Base-by-base conservation (phyloP, 1,139 yeast genomes). In the Zygoascus hellenicus region DNA sequence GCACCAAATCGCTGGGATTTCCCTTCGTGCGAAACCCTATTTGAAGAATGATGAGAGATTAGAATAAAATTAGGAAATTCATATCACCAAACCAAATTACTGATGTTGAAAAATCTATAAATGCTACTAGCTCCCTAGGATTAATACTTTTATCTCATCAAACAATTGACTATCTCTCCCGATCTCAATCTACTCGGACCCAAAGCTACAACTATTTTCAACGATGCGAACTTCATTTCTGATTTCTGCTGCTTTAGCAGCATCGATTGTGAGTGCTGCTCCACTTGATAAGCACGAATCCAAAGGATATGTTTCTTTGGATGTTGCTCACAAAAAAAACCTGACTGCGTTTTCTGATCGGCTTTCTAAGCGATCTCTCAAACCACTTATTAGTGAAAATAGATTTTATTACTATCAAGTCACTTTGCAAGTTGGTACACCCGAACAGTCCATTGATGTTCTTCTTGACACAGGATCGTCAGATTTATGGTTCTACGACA, bases 401-500 rank as follows among this genome's bases (percentile, higher is more conserved):
- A 2, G 17, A 13, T 28, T 28, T 26, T 19, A 19, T 4, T 26
- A 16, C 15, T 77, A 75, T 58, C 64, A 72, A n/a, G 65, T 75
- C 5, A 64, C 68, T 9, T 49, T 80, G 13, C 58, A 61, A 11
- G 57, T 83, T 14, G 90, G 92, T 2, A 74, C 84, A 1, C 73
- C 79, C 6, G 60, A 69, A 0, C 80, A 78, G 54, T 61, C 68
- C 9, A 72, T 82, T 29, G 67, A 68, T 5, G 80, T 80, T 2
- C 63, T 77, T 34, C 60, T 82, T 35, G 89, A 82, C 59, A 80
- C 88, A 4, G 88, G 88, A 0, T 80, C 86, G 2, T 72, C 84
- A 1, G 88, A 82, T 60, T 65, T 80, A 50, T 82, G 87, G 87
- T 74, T 81, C 16, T 60, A 59, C 53, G 59, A 58, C 48, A 60